A percentile compares a stretch with the other conserved stretches of the same genome.
phyloP scores from a whole-genome alignment of 345 rosid species.

The Cardamine chenopodiifolia region DNA sequence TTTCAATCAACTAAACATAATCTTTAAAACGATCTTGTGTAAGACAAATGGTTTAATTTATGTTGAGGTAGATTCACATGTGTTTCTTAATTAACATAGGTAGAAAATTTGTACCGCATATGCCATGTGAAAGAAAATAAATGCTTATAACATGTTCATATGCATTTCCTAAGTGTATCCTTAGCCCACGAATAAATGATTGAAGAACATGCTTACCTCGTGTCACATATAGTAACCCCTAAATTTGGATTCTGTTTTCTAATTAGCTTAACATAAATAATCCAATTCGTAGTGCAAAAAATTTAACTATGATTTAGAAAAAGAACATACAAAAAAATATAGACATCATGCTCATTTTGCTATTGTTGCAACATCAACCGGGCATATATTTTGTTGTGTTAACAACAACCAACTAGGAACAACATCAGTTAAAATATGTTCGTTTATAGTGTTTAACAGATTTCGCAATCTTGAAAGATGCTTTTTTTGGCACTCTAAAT shows the following conservation, averaged over 20 bases:
- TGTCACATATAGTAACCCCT: not conserved
- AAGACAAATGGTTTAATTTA: not conserved
- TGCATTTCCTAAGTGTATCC: not conserved
- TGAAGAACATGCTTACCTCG: constrained; percentile 21
- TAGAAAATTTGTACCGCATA: not conserved
- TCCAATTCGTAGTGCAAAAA: not conserved
- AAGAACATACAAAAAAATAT: too few species aligned
- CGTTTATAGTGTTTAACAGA: too few species aligned
- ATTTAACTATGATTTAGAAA: not conserved
- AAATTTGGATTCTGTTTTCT: not conserved
- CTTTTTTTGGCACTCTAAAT: too few species aligned
- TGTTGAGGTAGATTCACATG: not conserved
- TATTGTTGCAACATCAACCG: too few species aligned
- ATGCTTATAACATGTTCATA: constrained; percentile 8
- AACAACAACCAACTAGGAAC: too few species aligned
- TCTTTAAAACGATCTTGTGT: not conserved
- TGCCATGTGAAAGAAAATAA: constrained; percentile 14
- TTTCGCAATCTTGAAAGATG: too few species aligned
- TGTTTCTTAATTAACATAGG: not conserved
- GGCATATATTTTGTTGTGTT: too few species aligned
- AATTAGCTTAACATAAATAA: not conserved
- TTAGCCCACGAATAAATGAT: constrained; percentile 6
- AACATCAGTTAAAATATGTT: too few species aligned
- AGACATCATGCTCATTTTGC: too few species aligned
- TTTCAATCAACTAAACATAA: not conserved